Base-by-base conservation (phyloP, 768 basidiomycete species). In the Pleurotus sapidus region DNA sequence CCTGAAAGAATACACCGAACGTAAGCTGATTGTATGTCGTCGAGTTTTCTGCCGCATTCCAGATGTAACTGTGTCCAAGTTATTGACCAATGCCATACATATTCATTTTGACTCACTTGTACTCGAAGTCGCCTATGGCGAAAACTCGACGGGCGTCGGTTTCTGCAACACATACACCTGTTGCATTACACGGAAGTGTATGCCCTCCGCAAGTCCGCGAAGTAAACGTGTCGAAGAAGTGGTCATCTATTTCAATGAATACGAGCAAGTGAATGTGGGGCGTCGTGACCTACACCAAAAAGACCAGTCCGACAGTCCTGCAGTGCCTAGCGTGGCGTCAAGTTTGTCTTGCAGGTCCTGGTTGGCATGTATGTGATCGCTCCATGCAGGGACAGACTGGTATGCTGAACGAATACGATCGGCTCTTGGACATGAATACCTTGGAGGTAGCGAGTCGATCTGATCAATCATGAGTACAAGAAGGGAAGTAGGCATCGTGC, bases 1-100 rank as follows among this genome's bases (percentile, higher is more conserved):
- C 61, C 34, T 54, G 57, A 34, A 62, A 62, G 50, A 62, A 62
- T 37, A 62, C 56, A 4, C 61, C 61, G 17, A 62, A 62, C n/a
- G 61, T 62, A 3, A 62, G 55, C n/a, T 53, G 49, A 17, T 54
- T 51, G 39, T 62, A 62, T 15, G 56, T 53, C 9, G 49, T 54
- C 15, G 61, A 34, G 24, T 62, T 59, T 39, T 46, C 20, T 24
- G 61, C 61, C n/a, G 61, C 46, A 45, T 62, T 62, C 61, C 61
- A 62, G 38, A 62, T 62, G 49, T 62, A 62, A 24, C 61, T 62
- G 39, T 3, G 55, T 18, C 9, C 30, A 34, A 34, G 30, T 34
- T 34, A 34, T 11, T 34, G 4, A 11, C 30, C 9, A 34, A 3
- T 4, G 8, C 4, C 30, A 34, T 34, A 34, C 4, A 34, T 1